Base-by-base conservation (phyloP, 352 stramenopile genomes). In the Globisporangium solare region DNA sequence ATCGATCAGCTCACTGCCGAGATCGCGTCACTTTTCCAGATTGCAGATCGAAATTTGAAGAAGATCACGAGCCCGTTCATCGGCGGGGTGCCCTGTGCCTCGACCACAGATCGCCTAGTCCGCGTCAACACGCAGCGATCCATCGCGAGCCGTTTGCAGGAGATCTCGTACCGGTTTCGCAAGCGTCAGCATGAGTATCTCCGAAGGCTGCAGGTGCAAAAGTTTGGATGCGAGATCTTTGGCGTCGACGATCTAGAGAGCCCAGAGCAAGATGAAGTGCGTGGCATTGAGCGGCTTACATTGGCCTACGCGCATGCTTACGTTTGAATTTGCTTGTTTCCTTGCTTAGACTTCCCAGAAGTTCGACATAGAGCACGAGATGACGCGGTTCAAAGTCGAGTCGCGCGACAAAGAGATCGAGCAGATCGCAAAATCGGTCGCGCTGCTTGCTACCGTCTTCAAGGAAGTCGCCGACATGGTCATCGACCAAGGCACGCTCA, bases 391-490 rank as follows among this genome's bases (percentile, higher is more conserved):
- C 64, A 70, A 83, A 31, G 75, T 89, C 58, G 64, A 66, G 24
- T 71, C 80, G 13, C 80, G 79, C 15, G 81, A 93, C 50, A 54
- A 74, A 12, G 83, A 93, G 59, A 89, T 93, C 63, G 77, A 90
- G 53, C 77, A 75, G 15, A 92, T 93, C 51, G 74, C 79, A 41
- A 84, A 74, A 63, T 90, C 83, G 0, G 77, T 93, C 4, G 64
- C 71, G 1, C 67, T 72, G 18, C 72, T 93, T 5, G 77, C 83
- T 15, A 81, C 71, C 5, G 75, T 93, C 37, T 93, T 93, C 59
- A 88, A 89, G 47, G 81, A 90, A 56, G 74, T 93, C 14, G 78
- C 83, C 0, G 78, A 83, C 42, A 88, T 93, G 74, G 83, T 92
- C 31, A 92, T 93, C 43, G 79, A 90, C 47, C 83, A 93, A 58